Conservation (phyloP, 1,139 yeast species). For the Suhomyces wounanorum region DNA sequence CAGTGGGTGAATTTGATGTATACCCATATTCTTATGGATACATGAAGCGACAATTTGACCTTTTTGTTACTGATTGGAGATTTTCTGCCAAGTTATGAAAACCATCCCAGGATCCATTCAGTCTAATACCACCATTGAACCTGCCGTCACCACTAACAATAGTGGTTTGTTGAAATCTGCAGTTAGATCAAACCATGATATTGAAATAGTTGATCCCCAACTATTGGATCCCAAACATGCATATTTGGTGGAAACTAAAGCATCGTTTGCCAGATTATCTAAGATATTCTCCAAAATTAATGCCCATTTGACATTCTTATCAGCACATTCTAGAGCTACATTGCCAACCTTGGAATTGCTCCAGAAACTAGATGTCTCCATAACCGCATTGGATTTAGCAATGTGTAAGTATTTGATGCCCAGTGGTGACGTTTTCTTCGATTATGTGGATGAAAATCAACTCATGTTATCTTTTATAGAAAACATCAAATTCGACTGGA, state of each 20-base stretch:
- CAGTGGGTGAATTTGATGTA: background rate
- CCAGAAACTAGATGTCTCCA: slow-evolving; percentile 32
- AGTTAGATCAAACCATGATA: no score
- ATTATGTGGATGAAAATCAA: slow-evolving; percentile 75
- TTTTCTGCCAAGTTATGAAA: background rate
- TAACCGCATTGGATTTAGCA: slow-evolving; percentile 58
- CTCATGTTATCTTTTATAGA: slow-evolving; percentile 39
- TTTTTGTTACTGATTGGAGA: background rate
- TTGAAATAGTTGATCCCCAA: background rate
- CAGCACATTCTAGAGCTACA: slow-evolving; percentile 45
- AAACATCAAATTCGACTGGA: slow-evolving; percentile 39
- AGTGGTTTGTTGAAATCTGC: no score
- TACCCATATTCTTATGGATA: background rate
- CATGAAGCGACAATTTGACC: background rate
- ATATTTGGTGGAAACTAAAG: background rate
- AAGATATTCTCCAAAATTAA: slow-evolving; percentile 35
- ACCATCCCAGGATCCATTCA: background rate
- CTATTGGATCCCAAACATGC: background rate
- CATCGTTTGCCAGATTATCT: slow-evolving; percentile 6
- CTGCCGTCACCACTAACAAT: no score
- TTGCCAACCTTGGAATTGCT: slow-evolving; percentile 42
- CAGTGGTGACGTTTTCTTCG: slow-evolving; percentile 60
- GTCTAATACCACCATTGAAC: background rate
- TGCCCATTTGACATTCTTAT: slow-evolving; percentile 45
- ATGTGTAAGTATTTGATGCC: slow-evolving; percentile 66